Conservation (phyloP, 768 basidiomycete species). For the Boletus tomentosulus region DNA sequence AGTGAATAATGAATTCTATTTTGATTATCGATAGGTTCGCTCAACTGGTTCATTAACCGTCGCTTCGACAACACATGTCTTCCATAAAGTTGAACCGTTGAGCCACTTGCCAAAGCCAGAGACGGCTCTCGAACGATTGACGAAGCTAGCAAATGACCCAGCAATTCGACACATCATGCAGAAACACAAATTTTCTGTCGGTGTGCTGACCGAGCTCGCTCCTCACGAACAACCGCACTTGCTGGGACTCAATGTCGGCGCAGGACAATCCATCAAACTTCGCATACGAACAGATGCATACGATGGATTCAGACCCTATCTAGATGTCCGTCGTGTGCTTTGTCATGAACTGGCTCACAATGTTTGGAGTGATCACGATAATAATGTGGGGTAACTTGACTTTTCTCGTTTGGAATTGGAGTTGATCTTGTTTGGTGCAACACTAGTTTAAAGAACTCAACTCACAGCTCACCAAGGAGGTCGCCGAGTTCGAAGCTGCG, state of each 20-base stretch:
- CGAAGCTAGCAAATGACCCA: slow-evolving; percentile 61
- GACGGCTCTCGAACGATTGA: slow-evolving; percentile 50
- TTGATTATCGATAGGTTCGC: slow-evolving; percentile 41
- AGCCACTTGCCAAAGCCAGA: slow-evolving; percentile 61
- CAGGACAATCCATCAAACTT: slow-evolving; percentile 61
- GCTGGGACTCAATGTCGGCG: slow-evolving; percentile 64
- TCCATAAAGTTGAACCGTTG: slow-evolving; percentile 62
- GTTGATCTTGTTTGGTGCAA: background rate
- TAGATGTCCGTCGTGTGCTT: slow-evolving; percentile 59
- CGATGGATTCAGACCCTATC: slow-evolving; percentile 68
- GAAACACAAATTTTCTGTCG: slow-evolving; percentile 63
- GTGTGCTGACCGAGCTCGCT: slow-evolving; percentile 69
- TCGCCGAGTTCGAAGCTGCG: slow-evolving; percentile 61
- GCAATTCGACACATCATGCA: slow-evolving; percentile 71
- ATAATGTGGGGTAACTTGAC: slow-evolving; percentile 49
- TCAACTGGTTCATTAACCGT: slow-evolving; percentile 45
- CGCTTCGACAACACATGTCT: slow-evolving; percentile 47
- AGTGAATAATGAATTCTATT: background rate
- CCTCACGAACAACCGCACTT: slow-evolving; percentile 71
- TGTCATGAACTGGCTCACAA: slow-evolving; percentile 81
- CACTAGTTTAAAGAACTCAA: slow-evolving; percentile 70
- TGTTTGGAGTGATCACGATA: slow-evolving; percentile 66
- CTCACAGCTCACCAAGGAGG: slow-evolving; percentile 69
- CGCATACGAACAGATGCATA: slow-evolving; percentile 66
- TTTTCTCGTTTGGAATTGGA: background rate